These are phyloP conservation scores for Starmerella bombi DNA, from an alignment of 805 yeast genomes.

Conservation along the genomic window DNA sequence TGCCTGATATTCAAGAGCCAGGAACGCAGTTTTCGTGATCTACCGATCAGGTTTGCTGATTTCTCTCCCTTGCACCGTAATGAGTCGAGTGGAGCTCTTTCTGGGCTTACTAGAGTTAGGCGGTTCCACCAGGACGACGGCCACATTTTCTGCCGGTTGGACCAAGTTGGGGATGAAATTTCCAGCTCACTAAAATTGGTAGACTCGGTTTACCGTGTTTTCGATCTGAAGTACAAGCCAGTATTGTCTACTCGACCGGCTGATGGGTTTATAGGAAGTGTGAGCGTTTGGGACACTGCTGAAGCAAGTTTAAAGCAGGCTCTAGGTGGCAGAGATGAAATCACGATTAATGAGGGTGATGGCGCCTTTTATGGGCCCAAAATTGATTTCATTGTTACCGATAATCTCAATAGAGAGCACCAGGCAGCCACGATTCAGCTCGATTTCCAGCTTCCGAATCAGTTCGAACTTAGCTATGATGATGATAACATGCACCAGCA, in stretches of 20 bases:
- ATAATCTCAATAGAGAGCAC: conserved; percentile 66
- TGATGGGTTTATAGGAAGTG: conserved; percentile 58
- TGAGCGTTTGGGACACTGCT: conserved; percentile 70
- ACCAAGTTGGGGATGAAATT: conserved; percentile 68
- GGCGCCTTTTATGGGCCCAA: conserved; percentile 72
- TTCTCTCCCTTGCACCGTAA: conserved; percentile 88
- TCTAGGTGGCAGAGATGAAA: conserved; percentile 37
- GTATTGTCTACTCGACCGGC: conserved; percentile 77
- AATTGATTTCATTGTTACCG: conserved; percentile 73
- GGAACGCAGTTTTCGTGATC: conserved; percentile 69
- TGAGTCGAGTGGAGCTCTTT: conserved; percentile 85
- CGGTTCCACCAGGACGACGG: conserved; percentile 98
- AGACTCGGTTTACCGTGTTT: conserved; percentile 56
- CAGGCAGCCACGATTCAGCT: conserved; percentile 93
- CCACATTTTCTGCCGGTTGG: conserved; percentile 76
- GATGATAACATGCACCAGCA: conserved; percentile 33
- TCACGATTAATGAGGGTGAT: conserved; percentile 76
- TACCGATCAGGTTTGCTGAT: conserved; percentile 77
- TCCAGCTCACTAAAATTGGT: conserved; percentile 56
- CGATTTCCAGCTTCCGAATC: conserved; percentile 83
- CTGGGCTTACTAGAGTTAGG: conserved; percentile 86
- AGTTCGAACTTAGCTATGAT: conserved; percentile 63
- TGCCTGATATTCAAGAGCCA: conserved; percentile 66
- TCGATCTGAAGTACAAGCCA: conserved; percentile 52
- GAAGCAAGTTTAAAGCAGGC: conserved; percentile 53